These are phyloP conservation scores for Pyricularia sp. DNA, from an alignment of 2,329 filamentous ascomycete species.

Conservation along the genomic window DNA sequence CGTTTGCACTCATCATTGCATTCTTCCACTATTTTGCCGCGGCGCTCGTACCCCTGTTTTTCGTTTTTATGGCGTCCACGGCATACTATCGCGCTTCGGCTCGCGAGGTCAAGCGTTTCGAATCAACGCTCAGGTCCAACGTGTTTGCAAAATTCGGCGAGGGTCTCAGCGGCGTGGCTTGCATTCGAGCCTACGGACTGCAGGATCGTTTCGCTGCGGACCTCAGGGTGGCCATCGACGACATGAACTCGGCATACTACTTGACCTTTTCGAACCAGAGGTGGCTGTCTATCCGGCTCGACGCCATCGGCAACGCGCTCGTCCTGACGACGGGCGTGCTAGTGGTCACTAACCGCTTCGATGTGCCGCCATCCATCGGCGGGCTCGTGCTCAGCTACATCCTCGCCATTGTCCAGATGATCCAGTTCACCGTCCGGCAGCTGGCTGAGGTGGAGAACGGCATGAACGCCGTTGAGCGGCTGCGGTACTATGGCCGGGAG, in stretches of 20 bases:
- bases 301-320: conserved; percentile 72
- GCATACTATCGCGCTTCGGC: conserved; percentile 87
- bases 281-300: conserved; percentile 80
- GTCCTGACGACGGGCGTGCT: conserved; percentile 85
- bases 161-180: conserved; percentile 72
- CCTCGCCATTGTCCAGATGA: conserved; percentile 85
- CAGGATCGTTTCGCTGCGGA: conserved; percentile 63
- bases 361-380: conserved; percentile 72
- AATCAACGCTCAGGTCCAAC: conserved; percentile 75
- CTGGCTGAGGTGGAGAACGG: conserved; percentile 94
- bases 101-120: conserved; percentile 88
- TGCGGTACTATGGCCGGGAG: conserved; percentile 80
- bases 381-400: conserved; percentile 92
- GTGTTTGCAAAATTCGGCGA: conserved; percentile 92
- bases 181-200: conserved; percentile 83
- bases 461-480: conserved; percentile 92
- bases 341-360: conserved; percentile 84
- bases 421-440: conserved; percentile 91
- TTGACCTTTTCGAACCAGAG: conserved; percentile 92
- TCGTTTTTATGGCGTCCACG: conserved; percentile 73
- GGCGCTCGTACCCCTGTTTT: conserved; percentile 53
- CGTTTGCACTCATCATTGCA: conserved; percentile 87
- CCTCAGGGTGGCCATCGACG: conserved; percentile 66
- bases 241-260: conserved; percentile 92
- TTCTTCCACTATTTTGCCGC: conserved; percentile 83